A percentile compares a stretch with the other conserved stretches of the same genome.
Conservation (phyloP, 352 stramenopile genomes). For the Pythium dissotocum region DNA sequence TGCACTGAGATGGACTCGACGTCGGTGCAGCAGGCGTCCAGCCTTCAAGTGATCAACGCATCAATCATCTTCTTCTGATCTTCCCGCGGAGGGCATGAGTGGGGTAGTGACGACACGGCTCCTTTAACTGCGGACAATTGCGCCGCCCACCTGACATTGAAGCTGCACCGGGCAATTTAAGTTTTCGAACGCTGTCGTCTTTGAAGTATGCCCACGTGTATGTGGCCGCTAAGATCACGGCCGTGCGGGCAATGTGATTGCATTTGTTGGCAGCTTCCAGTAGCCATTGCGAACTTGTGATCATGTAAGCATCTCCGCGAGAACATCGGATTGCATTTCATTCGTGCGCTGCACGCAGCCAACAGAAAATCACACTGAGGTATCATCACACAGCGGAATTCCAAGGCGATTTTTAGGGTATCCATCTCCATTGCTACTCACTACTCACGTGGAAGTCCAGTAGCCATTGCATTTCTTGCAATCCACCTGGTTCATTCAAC, state of each 20-base stretch:
- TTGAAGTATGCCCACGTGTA: too few relatives aligned
- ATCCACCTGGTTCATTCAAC: not conserved
- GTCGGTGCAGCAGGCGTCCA: too few relatives aligned
- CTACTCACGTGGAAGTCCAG: not conserved
- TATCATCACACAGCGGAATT: not conserved
- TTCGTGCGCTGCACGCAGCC: not conserved
- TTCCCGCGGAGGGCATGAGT: not conserved
- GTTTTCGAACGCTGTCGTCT: not conserved
- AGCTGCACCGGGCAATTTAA: not conserved
- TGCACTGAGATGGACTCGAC: too few relatives aligned
- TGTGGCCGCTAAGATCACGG: too few relatives aligned
- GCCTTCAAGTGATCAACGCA: too few relatives aligned
- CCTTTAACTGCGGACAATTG: not conserved
- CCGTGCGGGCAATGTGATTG: not conserved
- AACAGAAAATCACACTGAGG: not conserved
- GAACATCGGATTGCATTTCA: not conserved
- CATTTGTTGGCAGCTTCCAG: not conserved
- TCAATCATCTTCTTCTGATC: not conserved
- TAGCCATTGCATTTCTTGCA: not conserved
- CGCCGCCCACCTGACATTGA: not conserved
- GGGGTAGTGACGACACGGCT: not conserved
- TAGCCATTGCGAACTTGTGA: not conserved
- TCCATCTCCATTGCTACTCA: conserved; percentile 7
- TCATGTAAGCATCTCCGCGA: not conserved
- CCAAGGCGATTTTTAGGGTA: not conserved